Percentiles rank a stretch among this genome's conserved stretches.
Evolutionary conservation across 2,329 filamentous ascomycete species (phyloP).

Genomic region (Aspergillus niger): DNA sequence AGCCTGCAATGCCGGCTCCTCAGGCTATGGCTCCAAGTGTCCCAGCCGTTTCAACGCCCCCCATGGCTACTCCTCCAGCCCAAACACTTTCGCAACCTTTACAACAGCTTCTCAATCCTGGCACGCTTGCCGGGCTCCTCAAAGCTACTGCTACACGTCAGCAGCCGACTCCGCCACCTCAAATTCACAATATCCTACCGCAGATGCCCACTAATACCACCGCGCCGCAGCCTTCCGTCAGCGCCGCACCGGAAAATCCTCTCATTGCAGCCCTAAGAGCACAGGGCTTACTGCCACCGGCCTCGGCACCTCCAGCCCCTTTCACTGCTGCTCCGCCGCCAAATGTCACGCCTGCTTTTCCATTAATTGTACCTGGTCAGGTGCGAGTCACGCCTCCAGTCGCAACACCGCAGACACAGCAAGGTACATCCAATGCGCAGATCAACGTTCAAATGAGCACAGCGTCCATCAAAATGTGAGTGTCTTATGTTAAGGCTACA

Average conservation of each 20-base stretch:
- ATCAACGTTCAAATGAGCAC: slow-evolving; percentile 58
- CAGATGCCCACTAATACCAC: slow-evolving; percentile 60
- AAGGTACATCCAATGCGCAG: slow-evolving; percentile 26
- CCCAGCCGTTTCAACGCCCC: slow-evolving; percentile 36
- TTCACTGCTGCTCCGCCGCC: slow-evolving; percentile 39
- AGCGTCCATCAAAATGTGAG: slow-evolving; percentile 73
- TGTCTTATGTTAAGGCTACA: slow-evolving; percentile 17
- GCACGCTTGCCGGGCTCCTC: slow-evolving; percentile 48
- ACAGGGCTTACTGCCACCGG: slow-evolving; percentile 64
- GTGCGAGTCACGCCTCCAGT: slow-evolving; percentile 39
- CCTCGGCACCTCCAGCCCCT: slow-evolving; percentile 46
- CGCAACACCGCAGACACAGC: slow-evolving; percentile 35
- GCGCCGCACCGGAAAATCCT: slow-evolving; percentile 55
- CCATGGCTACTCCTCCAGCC: slow-evolving; percentile 45
- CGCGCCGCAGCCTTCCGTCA: slow-evolving; percentile 53
- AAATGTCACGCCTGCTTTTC: slow-evolving; percentile 40
- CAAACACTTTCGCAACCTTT: slow-evolving; percentile 40
- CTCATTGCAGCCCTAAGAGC: slow-evolving; percentile 69
- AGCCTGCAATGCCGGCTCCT: slow-evolving; percentile 23
- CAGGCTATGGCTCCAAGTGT: slow-evolving; percentile 21
- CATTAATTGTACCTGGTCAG: slow-evolving; percentile 45
- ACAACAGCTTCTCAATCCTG: slow-evolving; percentile 44
- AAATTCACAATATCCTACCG: slow-evolving; percentile 44
- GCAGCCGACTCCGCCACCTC: slow-evolving; percentile 49
- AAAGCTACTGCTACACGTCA: slow-evolving; percentile 46